Conservation (phyloP, 208 protist species). For the Jaenimonas drosophilae region DNA sequence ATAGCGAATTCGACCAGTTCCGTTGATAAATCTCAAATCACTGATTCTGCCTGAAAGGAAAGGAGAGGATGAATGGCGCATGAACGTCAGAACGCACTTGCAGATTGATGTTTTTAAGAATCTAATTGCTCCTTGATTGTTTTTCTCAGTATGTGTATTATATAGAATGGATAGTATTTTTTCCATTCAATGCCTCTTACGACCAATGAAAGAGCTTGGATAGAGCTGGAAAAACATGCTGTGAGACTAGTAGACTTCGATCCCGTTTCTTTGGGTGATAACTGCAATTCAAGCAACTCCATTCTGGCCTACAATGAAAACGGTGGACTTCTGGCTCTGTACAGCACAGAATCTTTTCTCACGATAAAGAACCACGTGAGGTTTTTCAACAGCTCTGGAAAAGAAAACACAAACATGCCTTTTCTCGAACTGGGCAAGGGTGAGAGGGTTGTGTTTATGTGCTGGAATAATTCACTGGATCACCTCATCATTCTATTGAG, state of each 20-base stretch:
- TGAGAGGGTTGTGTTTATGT: constrained; percentile 48
- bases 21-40: too few species aligned
- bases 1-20: too few species aligned
- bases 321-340: constrained; percentile 19
- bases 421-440: constrained; percentile 21
- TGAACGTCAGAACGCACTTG: too few species aligned
- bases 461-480: constrained; percentile 50
- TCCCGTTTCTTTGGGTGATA: constrained; percentile 12
- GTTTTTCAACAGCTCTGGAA: constrained; percentile 5
- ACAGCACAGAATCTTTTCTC: constrained; percentile 5
- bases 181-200: too few species aligned
- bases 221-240: constrained; percentile 24
- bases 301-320: constrained; percentile 30
- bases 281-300: constrained; percentile 10
- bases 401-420: constrained; percentile 7
- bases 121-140: too few species aligned
- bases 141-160: too few species aligned
- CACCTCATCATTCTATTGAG: constrained; percentile 57
- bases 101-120: too few species aligned
- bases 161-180: too few species aligned
- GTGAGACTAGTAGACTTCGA: constrained; percentile 49
- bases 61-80: too few species aligned
- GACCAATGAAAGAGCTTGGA: too few species aligned
- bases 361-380: constrained; percentile 2
- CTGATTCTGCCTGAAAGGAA: too few species aligned